Base-by-base conservation (phyloP, 306 rosid species). In the Vigna reflexopilosa region DNA sequence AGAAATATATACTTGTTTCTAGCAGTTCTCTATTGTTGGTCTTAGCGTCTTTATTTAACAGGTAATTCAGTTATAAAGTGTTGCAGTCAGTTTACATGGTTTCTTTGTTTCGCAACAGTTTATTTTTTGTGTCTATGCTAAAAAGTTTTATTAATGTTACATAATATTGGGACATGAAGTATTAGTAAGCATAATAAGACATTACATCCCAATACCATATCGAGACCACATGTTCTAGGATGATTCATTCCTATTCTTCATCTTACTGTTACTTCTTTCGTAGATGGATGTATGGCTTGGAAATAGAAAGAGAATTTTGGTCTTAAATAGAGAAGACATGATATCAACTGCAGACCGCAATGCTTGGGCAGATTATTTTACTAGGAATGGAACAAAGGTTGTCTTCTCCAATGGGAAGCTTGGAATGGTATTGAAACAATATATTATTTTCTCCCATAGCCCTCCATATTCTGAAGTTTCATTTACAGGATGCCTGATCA, bases 321-420 rank as follows among this genome's bases (percentile, higher is more conserved):
- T 94, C 76, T 82, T 94, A 81, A 94, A 94, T 77, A 92, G 98
- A 82, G 98, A 92, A 86, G 98, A 94, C 87, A 94, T 94, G 97
- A 92, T 94, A 86, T 88, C 97, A 57, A 78, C 86, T 0, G 90
- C 85, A 47, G 98, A 94, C 80, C 90, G 97, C 61, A 90, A 94
- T 89, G 93, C 95, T 80, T 94, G 98, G 98, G 98, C 98, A 1
- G 73, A 85, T 30, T 87, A 92, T 88, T 94, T 83, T 87, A 76
- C 91, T 40, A 86, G 82, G 73, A 85, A 87, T 73, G 97, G 97
- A 66, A 88, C 73, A 4, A 94, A 89, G 81, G 97, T 80, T 72
- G 87, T 94, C 73, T 94, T 90, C 81, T 87, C 97, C 32, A 94
- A 94, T 82, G 98, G 98, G 55, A 84, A 92, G 77, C 93, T 78